Conservation (phyloP, 768 basidiomycete species). For the Asterophora parasitica region DNA sequence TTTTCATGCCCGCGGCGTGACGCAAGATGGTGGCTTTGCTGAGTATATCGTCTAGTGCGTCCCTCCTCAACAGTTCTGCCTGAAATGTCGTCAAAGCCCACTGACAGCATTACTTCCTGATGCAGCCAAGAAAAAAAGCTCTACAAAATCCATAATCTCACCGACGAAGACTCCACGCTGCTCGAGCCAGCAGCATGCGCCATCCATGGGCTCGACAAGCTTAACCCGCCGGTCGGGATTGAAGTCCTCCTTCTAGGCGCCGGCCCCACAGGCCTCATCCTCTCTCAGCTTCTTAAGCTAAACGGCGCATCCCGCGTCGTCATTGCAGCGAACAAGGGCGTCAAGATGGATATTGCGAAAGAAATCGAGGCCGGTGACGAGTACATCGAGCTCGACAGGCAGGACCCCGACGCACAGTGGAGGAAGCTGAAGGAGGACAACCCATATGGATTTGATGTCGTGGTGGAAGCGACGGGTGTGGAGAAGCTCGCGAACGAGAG, state of each 20-base stretch:
- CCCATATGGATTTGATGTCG: conserved; percentile 88
- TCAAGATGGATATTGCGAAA: conserved; percentile 86
- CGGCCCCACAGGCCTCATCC: conserved; percentile 87
- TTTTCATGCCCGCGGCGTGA: conserved; percentile 78
- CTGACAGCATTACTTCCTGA: neutral
- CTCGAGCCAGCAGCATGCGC: conserved; percentile 90
- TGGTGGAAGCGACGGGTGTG: conserved; percentile 61
- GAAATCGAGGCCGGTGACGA: conserved; percentile 76
- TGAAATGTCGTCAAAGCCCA: neutral
- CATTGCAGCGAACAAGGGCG: conserved; percentile 85
- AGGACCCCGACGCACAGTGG: conserved; percentile 76
- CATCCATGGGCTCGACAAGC: conserved; percentile 87
- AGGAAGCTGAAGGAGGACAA: conserved; percentile 72
- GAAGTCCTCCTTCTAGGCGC: conserved; percentile 85
- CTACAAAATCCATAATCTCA: conserved; percentile 84
- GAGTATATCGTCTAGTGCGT: conserved; percentile 83
- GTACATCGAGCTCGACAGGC: conserved; percentile 80
- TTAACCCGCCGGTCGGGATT: conserved; percentile 74
- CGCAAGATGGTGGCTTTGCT: conserved; percentile 81
- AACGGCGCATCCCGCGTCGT: conserved; percentile 81
- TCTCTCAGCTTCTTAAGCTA: conserved; percentile 82
- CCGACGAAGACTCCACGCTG: conserved; percentile 83
- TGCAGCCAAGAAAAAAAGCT: conserved; percentile 56
- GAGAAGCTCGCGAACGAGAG: conserved; percentile 84
- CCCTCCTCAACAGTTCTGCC: neutral